Evolutionary conservation across 2,329 filamentous ascomycete species (phyloP).

Genomic region (Pseudogymnoascus sp.): DNA sequence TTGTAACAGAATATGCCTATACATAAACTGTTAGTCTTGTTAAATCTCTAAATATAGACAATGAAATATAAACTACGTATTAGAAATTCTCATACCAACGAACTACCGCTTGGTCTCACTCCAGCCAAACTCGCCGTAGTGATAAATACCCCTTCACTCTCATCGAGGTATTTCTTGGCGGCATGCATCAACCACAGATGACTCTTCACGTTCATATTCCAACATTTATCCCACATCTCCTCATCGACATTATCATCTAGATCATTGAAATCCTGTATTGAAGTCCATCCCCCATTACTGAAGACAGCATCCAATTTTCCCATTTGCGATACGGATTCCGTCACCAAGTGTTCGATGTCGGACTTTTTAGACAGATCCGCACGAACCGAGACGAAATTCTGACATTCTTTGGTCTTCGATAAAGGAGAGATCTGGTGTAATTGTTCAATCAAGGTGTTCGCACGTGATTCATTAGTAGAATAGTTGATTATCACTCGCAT

Average conservation of each 20-base stretch:
- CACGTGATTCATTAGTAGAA: conserved; percentile 52
- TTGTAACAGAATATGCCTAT: conserved; percentile 69
- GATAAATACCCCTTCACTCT: conserved; percentile 54
- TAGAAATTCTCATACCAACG: conserved; percentile 36
- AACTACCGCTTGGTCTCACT: conserved; percentile 56
- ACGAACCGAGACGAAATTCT: conserved; percentile 46
- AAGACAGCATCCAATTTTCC: conserved; percentile 71
- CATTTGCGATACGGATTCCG: conserved; percentile 51
- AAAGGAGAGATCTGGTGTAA: conserved; percentile 43
- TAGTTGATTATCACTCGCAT: conserved; percentile 71
- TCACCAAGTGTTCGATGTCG: conserved; percentile 54
- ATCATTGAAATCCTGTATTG: conserved; percentile 38
- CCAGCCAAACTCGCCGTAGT: conserved; percentile 59
- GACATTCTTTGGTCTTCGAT: conserved; percentile 33
- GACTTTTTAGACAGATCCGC: conserved; percentile 58
- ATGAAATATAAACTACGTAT: neutral
- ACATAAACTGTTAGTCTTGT: neutral
- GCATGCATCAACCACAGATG: conserved; percentile 56
- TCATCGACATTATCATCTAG: conserved; percentile 50
- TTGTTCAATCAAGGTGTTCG: conserved; percentile 50
- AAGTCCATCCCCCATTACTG: conserved; percentile 62
- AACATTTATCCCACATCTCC: conserved; percentile 53
- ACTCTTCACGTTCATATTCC: conserved; percentile 56
- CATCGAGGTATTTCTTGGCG: conserved; percentile 46
- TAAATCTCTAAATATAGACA: neutral